These are phyloP conservation scores for Gnomoniopsis sp. DNA, from an alignment of 2,329 filamentous ascomycete species.

Conservation along the genomic window DNA sequence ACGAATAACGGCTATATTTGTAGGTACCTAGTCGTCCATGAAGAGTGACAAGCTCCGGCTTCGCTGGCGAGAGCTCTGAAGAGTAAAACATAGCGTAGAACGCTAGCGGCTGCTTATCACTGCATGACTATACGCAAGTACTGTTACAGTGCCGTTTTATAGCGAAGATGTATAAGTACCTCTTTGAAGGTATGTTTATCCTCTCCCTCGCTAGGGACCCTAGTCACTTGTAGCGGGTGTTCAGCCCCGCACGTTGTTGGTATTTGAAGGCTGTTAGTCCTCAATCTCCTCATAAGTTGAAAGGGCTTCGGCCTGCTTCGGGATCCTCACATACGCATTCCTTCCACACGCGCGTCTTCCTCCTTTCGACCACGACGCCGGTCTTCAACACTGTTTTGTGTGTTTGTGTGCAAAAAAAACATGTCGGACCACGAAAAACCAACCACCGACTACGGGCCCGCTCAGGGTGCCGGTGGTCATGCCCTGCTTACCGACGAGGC, in stretches of 20 bases:
- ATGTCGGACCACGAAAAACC: constrained; percentile 19
- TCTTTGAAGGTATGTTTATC: no score
- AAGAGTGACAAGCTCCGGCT: no score
- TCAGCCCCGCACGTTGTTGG: not conserved
- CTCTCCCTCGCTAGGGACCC: not conserved
- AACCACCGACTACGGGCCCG: not conserved
- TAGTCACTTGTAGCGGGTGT: not conserved
- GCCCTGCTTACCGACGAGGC: constrained; percentile 28
- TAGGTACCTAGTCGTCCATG: no score
- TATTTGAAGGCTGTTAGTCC: constrained; percentile 4
- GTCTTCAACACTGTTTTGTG: not conserved
- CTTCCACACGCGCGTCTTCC: not conserved
- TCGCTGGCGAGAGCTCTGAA: no score
- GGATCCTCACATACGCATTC: no score
- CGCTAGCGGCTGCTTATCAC: no score
- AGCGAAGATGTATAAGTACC: no score
- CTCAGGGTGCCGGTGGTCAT: not conserved
- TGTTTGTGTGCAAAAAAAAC: not conserved
- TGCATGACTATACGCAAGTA: no score
- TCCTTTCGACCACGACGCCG: not conserved
- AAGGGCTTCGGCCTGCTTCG: no score
- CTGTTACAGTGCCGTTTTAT: no score
- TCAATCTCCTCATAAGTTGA: not conserved
- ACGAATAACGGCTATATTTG: no score
- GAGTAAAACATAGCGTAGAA: no score